Conservation (phyloP, 2,329 filamentous ascomycete genomes). For the Xylaria hypoxylon region DNA sequence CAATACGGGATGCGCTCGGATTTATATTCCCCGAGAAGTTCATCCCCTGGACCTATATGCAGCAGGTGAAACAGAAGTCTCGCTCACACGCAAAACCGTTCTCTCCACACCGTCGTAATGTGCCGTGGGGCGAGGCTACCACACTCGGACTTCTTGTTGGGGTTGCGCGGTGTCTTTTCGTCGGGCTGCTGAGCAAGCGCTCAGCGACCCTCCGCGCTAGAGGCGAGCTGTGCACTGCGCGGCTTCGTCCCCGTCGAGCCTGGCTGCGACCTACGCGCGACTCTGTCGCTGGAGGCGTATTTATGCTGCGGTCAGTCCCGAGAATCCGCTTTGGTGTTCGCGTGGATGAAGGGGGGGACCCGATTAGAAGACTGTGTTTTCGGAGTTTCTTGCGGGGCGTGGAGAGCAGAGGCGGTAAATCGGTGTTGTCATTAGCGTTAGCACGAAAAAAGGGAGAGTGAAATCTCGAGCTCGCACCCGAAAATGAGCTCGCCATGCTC, state of each 20-base stretch:
- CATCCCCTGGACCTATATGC: slow-evolving; percentile 47
- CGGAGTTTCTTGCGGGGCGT: slow-evolving; percentile 36
- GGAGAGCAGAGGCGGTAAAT: slow-evolving; percentile 28
- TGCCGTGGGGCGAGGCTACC: slow-evolving; percentile 31
- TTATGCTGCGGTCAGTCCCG: slow-evolving; percentile 7
- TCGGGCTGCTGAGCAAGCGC: slow-evolving; percentile 41
- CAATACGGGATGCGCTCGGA: neutral
- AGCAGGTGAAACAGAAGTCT: slow-evolving; percentile 71
- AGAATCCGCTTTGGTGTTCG: slow-evolving; percentile 17
- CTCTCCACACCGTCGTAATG: slow-evolving; percentile 59
- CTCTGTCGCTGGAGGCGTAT: slow-evolving; percentile 41
- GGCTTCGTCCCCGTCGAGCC: slow-evolving; percentile 22
- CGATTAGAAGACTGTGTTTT: slow-evolving; percentile 26
- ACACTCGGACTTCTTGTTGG: slow-evolving; percentile 36
- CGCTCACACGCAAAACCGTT: slow-evolving; percentile 67
- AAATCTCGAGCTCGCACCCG: slow-evolving; percentile 23
- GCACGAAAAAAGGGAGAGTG: slow-evolving; percentile 27
- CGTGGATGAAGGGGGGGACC: slow-evolving; percentile 9
- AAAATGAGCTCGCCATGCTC: slow-evolving; percentile 38
- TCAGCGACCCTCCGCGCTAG: slow-evolving; percentile 43
- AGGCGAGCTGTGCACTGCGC: slow-evolving; percentile 46
- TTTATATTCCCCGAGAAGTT: neutral
- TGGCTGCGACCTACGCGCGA: slow-evolving; percentile 34
- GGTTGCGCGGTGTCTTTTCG: slow-evolving; percentile 40
- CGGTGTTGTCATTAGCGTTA: slow-evolving; percentile 12